Evolutionary conservation across 1,284 basidiomycete genomes (phyloP), one percentile per base, ranked within the genome.

Genomic region (Calocybe gambosa): DNA sequence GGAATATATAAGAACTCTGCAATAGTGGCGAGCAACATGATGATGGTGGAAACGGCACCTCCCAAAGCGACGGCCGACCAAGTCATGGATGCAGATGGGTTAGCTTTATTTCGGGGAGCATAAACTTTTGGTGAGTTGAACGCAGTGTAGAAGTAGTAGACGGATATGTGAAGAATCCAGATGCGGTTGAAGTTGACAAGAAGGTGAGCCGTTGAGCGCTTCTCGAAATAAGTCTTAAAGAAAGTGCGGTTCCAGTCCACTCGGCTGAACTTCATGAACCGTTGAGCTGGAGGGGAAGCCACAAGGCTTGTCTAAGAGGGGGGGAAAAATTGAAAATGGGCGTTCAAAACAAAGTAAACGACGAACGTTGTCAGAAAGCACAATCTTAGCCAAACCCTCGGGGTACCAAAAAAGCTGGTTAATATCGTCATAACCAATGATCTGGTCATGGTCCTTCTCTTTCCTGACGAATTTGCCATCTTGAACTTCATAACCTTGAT

Each of bases 321-420:
- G 45, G 45, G 41, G 46, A 39, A 55, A 18, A 4, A 47, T 50
- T 6, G 34, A 21, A 38, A 41, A 21, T 19, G 13, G 13, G 8
- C 26, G 44, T 35, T 2, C 16, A 28, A 15, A 43, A 43, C 49
- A 31, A 29, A 25, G 46, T 15, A 36, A 33, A 42, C 42, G 29
- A 70, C 80, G 45, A 58, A 89, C 89, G 60, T 89, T 88, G 66
- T 97, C 93, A 43, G 75, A 78, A 26, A 99, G 75, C 9, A 91
- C 79, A 58, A 99, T 98, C 58, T 91, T 85, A 3, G 90, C 88
- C 52, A 99, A 80, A 45, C 95, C 95, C 66, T 99, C 96, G 5
- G 96, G 96, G 65, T 99, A 99, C 95, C 95, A 99, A 71, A 99
- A 99, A 18, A 99, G 74, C 65, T 99, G 96, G 67, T 99, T 99